Conservation (phyloP, 202 grass and related monocot species). For the Schoenoplectus triqueter region DNA sequence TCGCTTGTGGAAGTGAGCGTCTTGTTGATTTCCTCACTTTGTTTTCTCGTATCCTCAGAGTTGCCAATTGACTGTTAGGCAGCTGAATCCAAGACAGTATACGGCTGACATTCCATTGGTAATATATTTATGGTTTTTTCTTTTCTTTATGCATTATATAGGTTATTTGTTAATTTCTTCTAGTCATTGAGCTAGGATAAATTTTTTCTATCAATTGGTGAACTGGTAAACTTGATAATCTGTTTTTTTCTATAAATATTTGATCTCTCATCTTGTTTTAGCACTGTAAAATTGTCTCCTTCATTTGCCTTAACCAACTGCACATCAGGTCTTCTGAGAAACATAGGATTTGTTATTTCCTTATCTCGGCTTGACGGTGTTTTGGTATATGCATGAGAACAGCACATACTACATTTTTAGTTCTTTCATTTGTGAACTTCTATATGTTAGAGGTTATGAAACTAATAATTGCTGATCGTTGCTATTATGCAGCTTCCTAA, state of each 20-base stretch:
- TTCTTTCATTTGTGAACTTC: not conserved
- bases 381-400: not conserved
- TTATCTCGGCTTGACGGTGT: not conserved
- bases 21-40: not conserved
- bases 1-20: not conserved
- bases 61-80: slow-evolving; percentile 79
- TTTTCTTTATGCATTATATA: not conserved
- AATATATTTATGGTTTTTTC: slow-evolving; percentile 16
- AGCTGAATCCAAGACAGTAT: slow-evolving; percentile 89
- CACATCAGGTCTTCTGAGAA: not conserved
- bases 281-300: not conserved
- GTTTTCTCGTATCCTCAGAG: slow-evolving; percentile 50
- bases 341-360: not conserved
- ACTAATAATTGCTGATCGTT: not conserved
- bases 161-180: not conserved
- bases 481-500: slow-evolving; percentile 63
- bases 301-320: not conserved
- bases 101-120: slow-evolving; percentile 89
- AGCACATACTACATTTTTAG: not conserved
- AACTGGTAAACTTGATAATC: not conserved
- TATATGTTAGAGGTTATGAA: not conserved
- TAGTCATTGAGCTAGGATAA: not conserved
- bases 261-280: slow-evolving; percentile 4
- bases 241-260: not conserved
- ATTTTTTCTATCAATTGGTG: not conserved